Evolutionary conservation across 1,284 basidiomycete genomes (phyloP), one percentile per base, ranked within the genome.

Genomic region (Phlebopus sp.): DNA sequence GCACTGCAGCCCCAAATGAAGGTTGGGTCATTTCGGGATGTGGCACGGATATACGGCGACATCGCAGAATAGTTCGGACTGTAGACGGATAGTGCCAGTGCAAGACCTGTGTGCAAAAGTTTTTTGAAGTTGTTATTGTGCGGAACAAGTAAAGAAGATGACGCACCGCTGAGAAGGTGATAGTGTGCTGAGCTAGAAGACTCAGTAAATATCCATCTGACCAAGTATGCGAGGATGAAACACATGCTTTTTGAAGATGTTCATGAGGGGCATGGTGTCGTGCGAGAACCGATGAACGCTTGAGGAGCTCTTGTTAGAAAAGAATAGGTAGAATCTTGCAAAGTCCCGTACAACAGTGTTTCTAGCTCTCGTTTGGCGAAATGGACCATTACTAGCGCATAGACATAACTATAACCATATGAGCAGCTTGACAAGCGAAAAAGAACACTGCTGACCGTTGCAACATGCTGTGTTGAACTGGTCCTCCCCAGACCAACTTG

Each of bases 271-370:
- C 87, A 99, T 97, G 0, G 96, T 97, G 2, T 84, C 88, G 68
- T 94, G 85, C 29, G 93, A 97, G 77, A 99, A 99, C 15, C 91
- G 86, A 67, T 97, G 95, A 1, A 97, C 82, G 62, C 86, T 90
- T 51, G 17, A 35, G 27, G 13, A n/a, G 43, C 37, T 35, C 5
- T 21, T 37, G 34, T 50, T 27, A 43, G 37, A 27, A 7, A 31
- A 17, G 47, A 29, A 37, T 17, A 15, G 41, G 40, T 31, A 42
- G 21, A 2, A 38, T 19, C 15, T 54, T 67, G 23, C 37, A 14
- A 18, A 37, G 44, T 14, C 45, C 67, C 77, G 49, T 50, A 88
- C 87, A 96, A 97, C 9, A 96, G 57, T 1, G 97, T 96, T 70
- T 99, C 96, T 18, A 93, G 68, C 66, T 97, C 93, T 39, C 96